Evolutionary conservation across 306 rosid genomes (phyloP), one percentile per base, ranked within the genome.

Genomic region (Lathyrus sativus): DNA sequence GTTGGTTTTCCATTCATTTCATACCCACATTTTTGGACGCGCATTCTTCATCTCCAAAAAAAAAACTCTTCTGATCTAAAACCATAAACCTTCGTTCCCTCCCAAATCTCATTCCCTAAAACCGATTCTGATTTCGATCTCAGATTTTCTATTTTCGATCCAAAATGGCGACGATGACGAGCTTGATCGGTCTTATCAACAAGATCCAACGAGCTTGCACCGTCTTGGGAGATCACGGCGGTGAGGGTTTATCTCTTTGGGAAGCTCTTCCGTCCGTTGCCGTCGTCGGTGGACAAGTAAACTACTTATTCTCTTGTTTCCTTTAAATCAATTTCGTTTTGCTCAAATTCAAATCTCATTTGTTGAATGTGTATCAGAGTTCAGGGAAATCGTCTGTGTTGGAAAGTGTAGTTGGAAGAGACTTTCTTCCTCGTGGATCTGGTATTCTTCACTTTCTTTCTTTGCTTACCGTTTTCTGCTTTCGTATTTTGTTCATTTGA

Each of bases 241-340:
- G 99, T 38, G 99, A 95, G 80, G 99, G 97, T 28, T 74, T 95
- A 85, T 95, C 99, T 22, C 96, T 95, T 29, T 95, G 99, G 97
- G 99, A 95, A 85, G 99, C 99, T 78, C 99, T 95, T 80, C 99
- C 99, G 67, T 82, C 99, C 17, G 99, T 90, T 17, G 99, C 99
- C 19, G 99, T 95, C 60, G 99, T 95, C 18, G 99, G 99, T 19
- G 99, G 99, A 66, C 99, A 95, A 96, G 99, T 93, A 56, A 66
- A 8, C 28, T 18, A 1, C 5, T 9, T 39, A 46, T 37, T 26
- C 65, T 50, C 7, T 29, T 9, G 28, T 24, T 11, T 19, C 4
- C 17, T 2, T 13, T 7, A 5, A 11, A 0, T 67, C 18, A 17
- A n/a, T 26, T 44, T 5, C 14, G 10, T 48, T 26, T 6, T 41